Percentiles rank a stretch among this genome's conserved stretches.
These are phyloP conservation scores for Vitis rotundifolia DNA, from an alignment of 164 flowering plant species.

Conservation along the genomic window DNA sequence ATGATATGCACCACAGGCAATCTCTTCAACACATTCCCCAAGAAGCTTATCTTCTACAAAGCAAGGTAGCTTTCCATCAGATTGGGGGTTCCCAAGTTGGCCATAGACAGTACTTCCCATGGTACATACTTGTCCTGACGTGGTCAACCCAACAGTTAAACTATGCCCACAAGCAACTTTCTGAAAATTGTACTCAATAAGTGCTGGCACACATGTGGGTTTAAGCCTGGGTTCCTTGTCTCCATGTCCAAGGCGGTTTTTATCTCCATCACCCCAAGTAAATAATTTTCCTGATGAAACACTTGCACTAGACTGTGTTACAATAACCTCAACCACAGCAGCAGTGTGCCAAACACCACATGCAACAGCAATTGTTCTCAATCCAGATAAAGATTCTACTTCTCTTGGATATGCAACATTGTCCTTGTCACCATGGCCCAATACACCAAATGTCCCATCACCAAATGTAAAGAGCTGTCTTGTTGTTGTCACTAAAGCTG, in stretches of 20 bases:
- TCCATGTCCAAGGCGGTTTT: slow-evolving; percentile 87
- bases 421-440: slow-evolving; percentile 81
- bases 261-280: slow-evolving; percentile 94
- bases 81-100: slow-evolving; percentile 73
- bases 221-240: slow-evolving; percentile 73
- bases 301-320: slow-evolving; percentile 67
- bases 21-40: slow-evolving; percentile 67
- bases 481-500: slow-evolving; percentile 65
- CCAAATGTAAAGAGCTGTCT: slow-evolving; percentile 88
- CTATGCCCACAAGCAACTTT: slow-evolving; percentile 86
- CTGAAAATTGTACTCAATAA: slow-evolving; percentile 69
- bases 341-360: slow-evolving; percentile 96
- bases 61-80: slow-evolving; percentile 79
- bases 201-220: slow-evolving; percentile 79
- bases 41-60: slow-evolving; percentile 67
- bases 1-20: slow-evolving; percentile 82
- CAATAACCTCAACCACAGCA: slow-evolving; percentile 85
- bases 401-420: slow-evolving; percentile 61
- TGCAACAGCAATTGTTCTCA: slow-evolving; percentile 72
- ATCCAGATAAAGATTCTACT: slow-evolving; percentile 69
- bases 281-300: slow-evolving; percentile 74
- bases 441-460: slow-evolving; percentile 87
- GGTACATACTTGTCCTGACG: slow-evolving; percentile 71
- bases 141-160: slow-evolving; percentile 74
- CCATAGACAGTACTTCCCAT: slow-evolving; percentile 89